These are phyloP conservation scores for Asterophora lycoperdoides DNA, from an alignment of 768 basidiomycete genomes.

Conservation along the genomic window DNA sequence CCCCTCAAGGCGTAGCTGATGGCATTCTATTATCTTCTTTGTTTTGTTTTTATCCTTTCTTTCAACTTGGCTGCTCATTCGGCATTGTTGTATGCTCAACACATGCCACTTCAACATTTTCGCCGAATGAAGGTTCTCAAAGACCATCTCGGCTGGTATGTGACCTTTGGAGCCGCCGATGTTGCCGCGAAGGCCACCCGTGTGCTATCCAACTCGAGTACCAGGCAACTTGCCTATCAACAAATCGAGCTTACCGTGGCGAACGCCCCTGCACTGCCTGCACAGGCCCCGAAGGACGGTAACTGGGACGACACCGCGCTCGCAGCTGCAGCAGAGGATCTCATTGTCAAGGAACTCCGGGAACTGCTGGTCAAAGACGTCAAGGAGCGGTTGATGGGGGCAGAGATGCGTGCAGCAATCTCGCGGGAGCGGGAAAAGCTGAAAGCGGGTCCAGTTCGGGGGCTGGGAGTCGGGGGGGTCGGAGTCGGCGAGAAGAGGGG, in stretches of 20 bases:
- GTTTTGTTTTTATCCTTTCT: not conserved
- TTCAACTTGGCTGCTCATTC: no score
- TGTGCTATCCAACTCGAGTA: constrained; percentile 47
- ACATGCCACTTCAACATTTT: no score
- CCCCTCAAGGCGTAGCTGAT: constrained; percentile 5
- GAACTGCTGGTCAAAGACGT: constrained; percentile 61
- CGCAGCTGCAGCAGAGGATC: constrained; percentile 48
- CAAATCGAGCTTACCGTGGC: constrained; percentile 54
- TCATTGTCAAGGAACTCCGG: constrained; percentile 55
- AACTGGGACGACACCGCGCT: constrained; percentile 53
- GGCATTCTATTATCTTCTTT: constrained; percentile 9
- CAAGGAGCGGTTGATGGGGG: constrained; percentile 52
- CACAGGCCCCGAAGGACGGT: constrained; percentile 35
- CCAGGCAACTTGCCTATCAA: constrained; percentile 55
- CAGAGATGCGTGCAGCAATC: constrained; percentile 49
- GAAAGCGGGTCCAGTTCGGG: constrained; percentile 20
- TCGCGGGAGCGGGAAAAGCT: constrained; percentile 46
- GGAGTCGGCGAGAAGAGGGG: constrained; percentile 35
- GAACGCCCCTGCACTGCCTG: constrained; percentile 33
- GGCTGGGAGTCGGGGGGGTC: constrained; percentile 12
- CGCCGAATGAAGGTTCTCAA: constrained; percentile 52
- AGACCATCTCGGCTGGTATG: constrained; percentile 71
- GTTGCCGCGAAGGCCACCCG: constrained; percentile 64
- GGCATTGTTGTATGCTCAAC: no score
- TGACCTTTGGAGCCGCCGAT: constrained; percentile 66